Base-by-base conservation (phyloP, 805 yeast species). In the Schwanniomyces pseudopolymorphus region DNA sequence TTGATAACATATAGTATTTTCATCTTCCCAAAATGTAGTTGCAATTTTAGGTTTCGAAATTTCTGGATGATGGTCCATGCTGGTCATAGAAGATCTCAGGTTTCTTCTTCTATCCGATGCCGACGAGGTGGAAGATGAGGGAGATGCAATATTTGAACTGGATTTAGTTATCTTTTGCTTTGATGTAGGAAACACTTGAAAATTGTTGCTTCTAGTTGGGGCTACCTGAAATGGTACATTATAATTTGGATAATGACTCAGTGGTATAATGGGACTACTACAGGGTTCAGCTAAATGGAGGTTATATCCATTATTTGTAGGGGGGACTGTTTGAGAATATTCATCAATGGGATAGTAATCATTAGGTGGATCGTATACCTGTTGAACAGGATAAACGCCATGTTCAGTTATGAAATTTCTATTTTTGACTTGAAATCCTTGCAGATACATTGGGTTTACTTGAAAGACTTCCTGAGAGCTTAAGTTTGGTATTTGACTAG, bases 21-120 rank as follows among this genome's bases (percentile, higher is more conserved):
- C 69, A 40, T 67, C 70, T 28, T 63, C 70, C 75, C 75, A 70
- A 43, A 42, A 63, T 1, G 66, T 61, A 6, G 75, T 70, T 4
- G 67, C 66, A 10, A 69, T 56, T 40, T 62, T 54, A 5, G 75
- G 75, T 41, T 67, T 67, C 7, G 48, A 46, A 1, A 57, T 54
- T 27, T 56, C 57, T 3, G 56, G 52, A 42, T 43, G 53, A 10
- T 54, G 60, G 24, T 39, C 45, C 4, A 49, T 47, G n/a, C 41
- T 42, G 8, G 51, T 16, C 6, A 61, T 53, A 4, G 58, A 54
- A 10, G 46, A 46, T 38, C 60, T 49, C 27, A 54, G 52, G 36
- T 53, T 59, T 35, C 40, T 43, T 19, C 25, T 36, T 31, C 37
- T 42, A 9, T 28, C 25, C 5, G 53, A 40, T 14, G 25, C 26